Conservation (phyloP, 805 yeast genomes). For the Kuraishia ogatae region DNA sequence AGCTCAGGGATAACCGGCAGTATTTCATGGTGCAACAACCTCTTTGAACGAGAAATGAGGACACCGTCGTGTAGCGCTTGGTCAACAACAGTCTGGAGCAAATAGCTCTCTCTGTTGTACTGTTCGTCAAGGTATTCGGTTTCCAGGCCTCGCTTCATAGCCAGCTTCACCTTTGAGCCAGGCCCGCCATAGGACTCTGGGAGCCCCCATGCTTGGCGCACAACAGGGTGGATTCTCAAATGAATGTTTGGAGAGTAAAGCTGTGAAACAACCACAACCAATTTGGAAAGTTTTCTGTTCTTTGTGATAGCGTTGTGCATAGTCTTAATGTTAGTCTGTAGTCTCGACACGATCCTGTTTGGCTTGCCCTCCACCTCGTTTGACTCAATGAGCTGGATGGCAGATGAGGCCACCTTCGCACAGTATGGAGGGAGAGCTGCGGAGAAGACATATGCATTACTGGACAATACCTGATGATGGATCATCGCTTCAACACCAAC, state of each 20-base stretch:
- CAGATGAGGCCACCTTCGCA: slow-evolving; percentile 55
- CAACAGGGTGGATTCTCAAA: slow-evolving; percentile 42
- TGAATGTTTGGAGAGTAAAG: slow-evolving; percentile 63
- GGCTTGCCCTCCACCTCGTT: slow-evolving; percentile 25
- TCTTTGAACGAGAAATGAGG: slow-evolving; percentile 44
- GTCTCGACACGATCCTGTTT: slow-evolving; percentile 18
- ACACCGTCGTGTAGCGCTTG: slow-evolving; percentile 41
- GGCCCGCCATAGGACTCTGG: slow-evolving; percentile 44
- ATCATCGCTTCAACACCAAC: slow-evolving; percentile 80
- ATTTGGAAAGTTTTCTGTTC: slow-evolving; percentile 25
- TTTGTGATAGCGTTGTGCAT: slow-evolving; percentile 32
- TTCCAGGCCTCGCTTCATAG: slow-evolving; percentile 35
- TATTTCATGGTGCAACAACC: slow-evolving; percentile 68
- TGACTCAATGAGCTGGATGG: slow-evolving; percentile 39
- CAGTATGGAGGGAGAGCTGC: slow-evolving; percentile 93
- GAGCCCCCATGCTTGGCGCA: slow-evolving; percentile 34
- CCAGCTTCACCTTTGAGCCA: slow-evolving; percentile 28
- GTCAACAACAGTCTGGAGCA: slow-evolving; percentile 63
- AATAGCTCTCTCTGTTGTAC: slow-evolving; percentile 45
- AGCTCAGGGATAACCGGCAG: slow-evolving; percentile 61
- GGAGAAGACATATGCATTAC: slow-evolving; percentile 85
- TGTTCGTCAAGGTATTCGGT: slow-evolving; percentile 30
- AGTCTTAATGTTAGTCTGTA: slow-evolving; percentile 30
- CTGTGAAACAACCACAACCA: slow-evolving; percentile 45
- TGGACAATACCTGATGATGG: slow-evolving; percentile 85